Base-by-base conservation (phyloP, 306 rosid genomes). In the Bauhinia variegata region DNA sequence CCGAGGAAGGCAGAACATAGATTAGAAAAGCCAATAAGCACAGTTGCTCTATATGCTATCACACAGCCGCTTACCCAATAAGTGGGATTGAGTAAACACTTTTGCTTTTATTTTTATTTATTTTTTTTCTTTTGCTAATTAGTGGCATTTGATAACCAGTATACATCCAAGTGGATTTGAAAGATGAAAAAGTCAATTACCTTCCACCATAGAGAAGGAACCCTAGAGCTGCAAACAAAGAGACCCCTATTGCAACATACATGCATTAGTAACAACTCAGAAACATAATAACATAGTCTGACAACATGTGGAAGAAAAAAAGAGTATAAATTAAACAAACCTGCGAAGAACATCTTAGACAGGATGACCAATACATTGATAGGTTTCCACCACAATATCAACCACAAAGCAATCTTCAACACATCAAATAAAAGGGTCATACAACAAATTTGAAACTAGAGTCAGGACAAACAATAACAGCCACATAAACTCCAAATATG, bases 171-270 rank as follows among this genome's bases (percentile, higher is more conserved):
- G 28, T 23, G 28, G 28, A 23, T 23, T 23, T 23, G 28, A 23
- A 23, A 23, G 28, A 28, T 41, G 59, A 60, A 80, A 51, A 10
- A 69, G 46, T 67, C 9, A 54, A 50, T 57, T 86, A 95, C 99
- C 99, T 95, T 77, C 99, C 99, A 71, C 99, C 99, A 30, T 91
- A 95, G 67, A 91, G 89, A 75, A 95, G 96, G 87, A 95, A 95
- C 47, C 97, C 99, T 55, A 95, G 89, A 69, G 99, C 99, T 16
- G 97, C 96, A 62, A 91, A 90, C 80, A 91, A 84, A 71, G 99
- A 88, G 14, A 95, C 92, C 74, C 96, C 97, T 91, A 72, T 59
- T 11, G 73, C 78, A 76, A 60, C 70, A 67, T 43, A 75, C 11
- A 63, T 56, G 64, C 61, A 73, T 80, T 54, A 52, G 42, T 11